Base-by-base conservation (phyloP, 2,329 filamentous ascomycete genomes). In the Arthrobotrys entomopaga region DNA sequence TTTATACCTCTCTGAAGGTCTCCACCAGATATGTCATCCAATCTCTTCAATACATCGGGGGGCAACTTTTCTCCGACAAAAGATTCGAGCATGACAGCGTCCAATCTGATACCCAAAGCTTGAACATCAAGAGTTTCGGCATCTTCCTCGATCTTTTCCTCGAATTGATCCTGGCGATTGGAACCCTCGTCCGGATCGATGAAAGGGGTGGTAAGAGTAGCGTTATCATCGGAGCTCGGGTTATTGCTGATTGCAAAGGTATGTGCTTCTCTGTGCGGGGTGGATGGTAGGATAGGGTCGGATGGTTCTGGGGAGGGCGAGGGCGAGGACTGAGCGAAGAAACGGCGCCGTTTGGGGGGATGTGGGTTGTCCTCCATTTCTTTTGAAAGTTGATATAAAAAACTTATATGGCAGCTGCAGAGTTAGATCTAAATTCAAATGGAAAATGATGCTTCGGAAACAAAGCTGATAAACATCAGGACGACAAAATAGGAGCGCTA, bases 61-160 rank as follows among this genome's bases (percentile, higher is more conserved):
- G 82, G 80, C 19, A 90, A 82, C 59, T 85, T 85, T 67, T 86
- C 84, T 40, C 88, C 88, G 20, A 90, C 81, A 72, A 90, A 86
- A 67, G 81, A 83, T 78, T 89, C 85, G 64, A 91, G 89, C 0
- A 83, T 84, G 34, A 83, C 83, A 65, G 84, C 82, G 76, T 90
- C 86, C 74, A 90, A 90, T 4, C 66, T 76, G 16, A 75, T 52
- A 7, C 71, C 65, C 20, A 67, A 49, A 0, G 80, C 80, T 26
- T 82, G 69, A 0, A 80, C 73, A 2, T 80, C 77, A 22, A 58
- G 46, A 11, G 63, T 34, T 15, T 74, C 70, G 11, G 34, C 49
- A 6, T 52, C 40, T 1, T 24, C 42, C 2, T 52, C 52, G n/a
- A 58, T 34, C 5, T 48, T 26, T 3, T 50, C 52, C n/a, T 64